Evolutionary conservation across 169 alveolate species (phyloP).

Genomic region (Cryptosporidium canis): DNA sequence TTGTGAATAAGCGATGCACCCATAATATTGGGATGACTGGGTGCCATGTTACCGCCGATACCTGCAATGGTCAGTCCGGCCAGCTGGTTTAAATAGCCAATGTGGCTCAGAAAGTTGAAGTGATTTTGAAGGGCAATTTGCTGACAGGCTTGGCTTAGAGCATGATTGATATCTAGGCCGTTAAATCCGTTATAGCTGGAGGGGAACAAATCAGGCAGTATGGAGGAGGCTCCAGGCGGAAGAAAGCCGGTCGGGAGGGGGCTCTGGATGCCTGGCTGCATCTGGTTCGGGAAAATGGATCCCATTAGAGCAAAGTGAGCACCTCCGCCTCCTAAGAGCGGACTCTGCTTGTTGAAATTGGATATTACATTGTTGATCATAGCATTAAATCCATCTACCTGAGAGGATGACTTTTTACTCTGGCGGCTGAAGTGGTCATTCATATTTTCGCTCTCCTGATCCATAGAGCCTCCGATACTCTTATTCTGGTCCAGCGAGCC

Average conservation of each 20-base stretch:
- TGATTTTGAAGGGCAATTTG: constrained; percentile 32
- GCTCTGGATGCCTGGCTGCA: background rate
- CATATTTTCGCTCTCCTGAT: background rate
- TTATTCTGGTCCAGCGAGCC: background rate
- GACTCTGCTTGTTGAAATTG: background rate
- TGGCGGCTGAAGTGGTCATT: background rate
- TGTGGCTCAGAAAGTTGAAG: background rate
- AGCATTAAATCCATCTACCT: background rate
- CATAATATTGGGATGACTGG: background rate
- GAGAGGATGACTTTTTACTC: background rate
- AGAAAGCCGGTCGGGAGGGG: background rate
- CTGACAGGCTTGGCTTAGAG: constrained; percentile 1
- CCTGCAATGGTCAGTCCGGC: constrained; percentile 25
- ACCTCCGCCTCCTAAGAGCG: background rate
- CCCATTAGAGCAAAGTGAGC: background rate
- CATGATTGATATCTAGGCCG: background rate
- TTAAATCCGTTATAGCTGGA: background rate
- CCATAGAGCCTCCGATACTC: background rate
- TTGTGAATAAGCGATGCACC: background rate
- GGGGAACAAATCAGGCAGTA: constrained; percentile 4
- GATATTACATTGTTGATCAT: background rate
- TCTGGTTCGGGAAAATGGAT: constrained; percentile 3
- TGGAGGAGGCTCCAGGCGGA: background rate
- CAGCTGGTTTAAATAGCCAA: constrained; percentile 4
- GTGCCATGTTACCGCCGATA: background rate